phyloP scores from a whole-genome alignment of 1,284 basidiomycete species.

The Ceratobasidium theobromae region DNA sequence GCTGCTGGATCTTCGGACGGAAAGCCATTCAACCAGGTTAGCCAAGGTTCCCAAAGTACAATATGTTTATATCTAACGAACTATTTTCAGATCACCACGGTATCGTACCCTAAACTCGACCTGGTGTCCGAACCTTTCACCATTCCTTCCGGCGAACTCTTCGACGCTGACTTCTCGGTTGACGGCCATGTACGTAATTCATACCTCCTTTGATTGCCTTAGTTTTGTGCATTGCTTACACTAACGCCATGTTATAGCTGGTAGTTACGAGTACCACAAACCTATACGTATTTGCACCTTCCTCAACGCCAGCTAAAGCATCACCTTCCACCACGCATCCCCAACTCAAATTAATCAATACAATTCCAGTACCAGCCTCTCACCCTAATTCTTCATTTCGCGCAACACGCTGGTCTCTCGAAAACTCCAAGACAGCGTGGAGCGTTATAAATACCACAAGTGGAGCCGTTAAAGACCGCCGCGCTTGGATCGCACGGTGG shows the following conservation, averaged over 20 bases:
- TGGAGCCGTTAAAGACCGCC: conserved; percentile 11
- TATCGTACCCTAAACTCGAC: conserved; percentile 65
- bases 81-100: conserved; percentile 59
- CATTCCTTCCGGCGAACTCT: conserved; percentile 66
- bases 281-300: conserved; percentile 35
- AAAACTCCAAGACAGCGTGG: conserved; percentile 10
- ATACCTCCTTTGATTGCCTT: background rate
- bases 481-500: conserved; percentile 11
- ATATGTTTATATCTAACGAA: conserved; percentile 31
- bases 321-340: conserved; percentile 12
- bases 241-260: conserved; percentile 30
- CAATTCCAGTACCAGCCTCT: background rate
- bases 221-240: background rate
- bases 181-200: conserved; percentile 48
- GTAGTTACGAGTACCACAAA: conserved; percentile 35
- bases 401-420: conserved; percentile 21
- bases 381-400: conserved; percentile 5
- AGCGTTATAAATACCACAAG: conserved; percentile 8
- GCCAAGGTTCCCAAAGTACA: conserved; percentile 20
- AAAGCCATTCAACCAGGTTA: conserved; percentile 48
- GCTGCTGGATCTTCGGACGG: conserved; percentile 61
- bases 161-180: conserved; percentile 66
- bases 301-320: conserved; percentile 6
- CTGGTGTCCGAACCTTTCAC: conserved; percentile 51
- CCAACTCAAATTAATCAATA: background rate